These are phyloP conservation scores for Dillenia turbinata DNA, from an alignment of 164 flowering plant genomes.

Conservation along the genomic window DNA sequence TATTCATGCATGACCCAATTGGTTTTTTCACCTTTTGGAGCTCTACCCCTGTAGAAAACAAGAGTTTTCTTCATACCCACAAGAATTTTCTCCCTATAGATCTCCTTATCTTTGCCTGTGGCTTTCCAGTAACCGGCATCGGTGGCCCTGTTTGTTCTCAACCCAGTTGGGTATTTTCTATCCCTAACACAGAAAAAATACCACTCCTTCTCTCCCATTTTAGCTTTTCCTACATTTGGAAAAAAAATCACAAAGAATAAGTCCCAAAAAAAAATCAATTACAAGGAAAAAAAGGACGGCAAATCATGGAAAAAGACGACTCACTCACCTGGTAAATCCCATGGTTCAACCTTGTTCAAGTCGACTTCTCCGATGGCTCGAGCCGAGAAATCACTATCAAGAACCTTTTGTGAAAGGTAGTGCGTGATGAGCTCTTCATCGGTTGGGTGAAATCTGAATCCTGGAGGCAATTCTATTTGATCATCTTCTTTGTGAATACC, in stretches of 20 bases:
- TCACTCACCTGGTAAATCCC: slow-evolving; percentile 33
- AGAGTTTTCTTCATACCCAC: slow-evolving; percentile 23
- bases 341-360: slow-evolving; percentile 58
- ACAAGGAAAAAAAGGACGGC: background rate
- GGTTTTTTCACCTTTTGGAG: slow-evolving; percentile 16
- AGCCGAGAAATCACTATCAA: slow-evolving; percentile 24
- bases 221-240: slow-evolving; percentile 7
- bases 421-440: slow-evolving; percentile 47
- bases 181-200: slow-evolving; percentile 17
- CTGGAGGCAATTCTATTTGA: slow-evolving; percentile 39
- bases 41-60: slow-evolving; percentile 21
- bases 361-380: slow-evolving; percentile 46
- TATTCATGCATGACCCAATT: slow-evolving; percentile 19
- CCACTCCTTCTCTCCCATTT: slow-evolving; percentile 19
- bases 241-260: background rate
- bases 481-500: slow-evolving; percentile 18
- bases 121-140: slow-evolving; percentile 25
- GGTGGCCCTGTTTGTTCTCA: slow-evolving; percentile 23
- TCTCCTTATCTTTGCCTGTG: slow-evolving; percentile 20
- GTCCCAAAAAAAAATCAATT: background rate
- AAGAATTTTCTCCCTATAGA: slow-evolving; percentile 7
- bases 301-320: background rate
- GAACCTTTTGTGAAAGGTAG: slow-evolving; percentile 36
- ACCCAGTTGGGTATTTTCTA: slow-evolving; percentile 18
- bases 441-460: slow-evolving; percentile 47